Base-by-base conservation (phyloP, 1,284 basidiomycete species). In the Ceratobasidium sp. region DNA sequence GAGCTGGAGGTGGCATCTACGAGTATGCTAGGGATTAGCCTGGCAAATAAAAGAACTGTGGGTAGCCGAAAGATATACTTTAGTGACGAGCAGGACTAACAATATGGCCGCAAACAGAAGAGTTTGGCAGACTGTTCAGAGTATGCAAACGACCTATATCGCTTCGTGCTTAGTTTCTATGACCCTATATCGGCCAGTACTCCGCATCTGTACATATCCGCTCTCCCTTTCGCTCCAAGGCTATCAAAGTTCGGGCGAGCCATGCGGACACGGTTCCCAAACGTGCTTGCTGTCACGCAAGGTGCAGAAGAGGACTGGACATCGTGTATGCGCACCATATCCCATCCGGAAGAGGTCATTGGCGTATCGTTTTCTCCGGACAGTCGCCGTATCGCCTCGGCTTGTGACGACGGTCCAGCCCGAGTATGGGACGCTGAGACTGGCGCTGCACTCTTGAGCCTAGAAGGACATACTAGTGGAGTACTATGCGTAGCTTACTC, bases 221-320 rank as follows among this genome's bases (percentile, higher is more conserved):
- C 63, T 10, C 39, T 66, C 9, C 15, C 63, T 2, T 23, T 42
- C 6, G 33, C 63, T 15, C 63, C 63, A 66, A 46, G 15, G 20
- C 18, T 13, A 7, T 42, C 63, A 66, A 12, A n/a, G 39, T n/a
- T 66, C 7, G 20, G 13, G 5, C 20, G 39, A 18, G 15, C 39
- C 3, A 20, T 66, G 33, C 15, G 23, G 18, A 5, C 18, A 40
- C 20, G n/a, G 13, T 44, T 66, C n/a, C 39, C n/a, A 20, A 66
- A 49, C n/a, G 44, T 15, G 20, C 39, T 66, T 10, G 20, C 12
- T 20, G 39, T 66, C 6, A 44, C 63, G 10, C 20, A 7, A 6
- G 63, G 63, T n/a, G 60, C 60, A 10, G 63, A 66, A 12, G 44
- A 42, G 18, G 33, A 49, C n/a, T 66, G 63, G 63, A n/a, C 63